Evolutionary conservation across 169 alveolate genomes (phyloP).

Genomic region (Eimeria zaria): DNA sequence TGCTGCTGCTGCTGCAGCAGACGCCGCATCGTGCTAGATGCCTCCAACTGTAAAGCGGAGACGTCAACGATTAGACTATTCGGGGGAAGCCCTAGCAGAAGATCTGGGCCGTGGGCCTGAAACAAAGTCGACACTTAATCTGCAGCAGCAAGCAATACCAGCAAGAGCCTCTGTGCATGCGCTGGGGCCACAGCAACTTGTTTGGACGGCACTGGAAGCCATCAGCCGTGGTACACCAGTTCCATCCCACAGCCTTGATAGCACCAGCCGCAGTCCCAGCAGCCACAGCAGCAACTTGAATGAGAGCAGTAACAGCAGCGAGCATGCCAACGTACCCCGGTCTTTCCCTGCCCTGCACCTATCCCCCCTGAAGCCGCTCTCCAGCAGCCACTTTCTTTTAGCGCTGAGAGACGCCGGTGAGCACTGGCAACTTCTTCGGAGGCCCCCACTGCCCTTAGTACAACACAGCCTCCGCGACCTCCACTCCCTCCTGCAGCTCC

Average conservation of each 20-base stretch:
- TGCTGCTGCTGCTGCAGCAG: constrained; percentile 65
- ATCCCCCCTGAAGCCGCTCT: constrained; percentile 44
- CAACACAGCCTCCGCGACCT: constrained; percentile 72
- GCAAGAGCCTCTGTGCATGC: not conserved
- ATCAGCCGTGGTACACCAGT: not conserved
- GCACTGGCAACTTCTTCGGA: constrained; percentile 1
- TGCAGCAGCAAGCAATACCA: not conserved
- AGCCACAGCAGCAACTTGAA: not conserved
- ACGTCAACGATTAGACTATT: constrained; percentile 55
- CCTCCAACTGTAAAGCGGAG: constrained; percentile 46
- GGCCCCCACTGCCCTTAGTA: constrained; percentile 58
- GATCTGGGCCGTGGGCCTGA: constrained; percentile 48
- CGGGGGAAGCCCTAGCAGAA: constrained; percentile 63
- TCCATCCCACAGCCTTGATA: not conserved
- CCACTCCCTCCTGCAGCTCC: constrained; percentile 79
- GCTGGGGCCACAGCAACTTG: not conserved
- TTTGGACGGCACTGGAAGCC: not conserved
- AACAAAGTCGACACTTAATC: not conserved
- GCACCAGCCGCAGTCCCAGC: not conserved
- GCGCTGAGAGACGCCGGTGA: not conserved
- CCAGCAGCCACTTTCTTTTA: constrained; percentile 49
- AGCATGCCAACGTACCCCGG: constrained; percentile 38
- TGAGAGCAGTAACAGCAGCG: constrained; percentile 2
- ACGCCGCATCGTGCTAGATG: constrained; percentile 30
- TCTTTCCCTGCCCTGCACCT: constrained; percentile 47